Evolutionary conservation across 1,139 yeast species (phyloP).

Genomic region (Geotrichum citri-aurantii): DNA sequence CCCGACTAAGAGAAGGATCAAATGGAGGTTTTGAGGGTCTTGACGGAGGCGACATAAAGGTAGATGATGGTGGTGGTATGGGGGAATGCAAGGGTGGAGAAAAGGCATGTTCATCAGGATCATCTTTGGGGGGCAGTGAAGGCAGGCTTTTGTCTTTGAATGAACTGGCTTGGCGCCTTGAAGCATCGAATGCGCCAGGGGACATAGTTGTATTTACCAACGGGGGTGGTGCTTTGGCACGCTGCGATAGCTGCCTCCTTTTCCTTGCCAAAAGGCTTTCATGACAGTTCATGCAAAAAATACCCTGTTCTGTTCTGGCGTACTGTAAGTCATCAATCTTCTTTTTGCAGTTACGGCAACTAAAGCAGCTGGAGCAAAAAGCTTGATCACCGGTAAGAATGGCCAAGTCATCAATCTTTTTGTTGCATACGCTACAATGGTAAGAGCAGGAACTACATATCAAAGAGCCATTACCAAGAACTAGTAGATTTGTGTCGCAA

Average conservation of each 20-base stretch:
- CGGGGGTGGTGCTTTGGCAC: slow-evolving; percentile 10
- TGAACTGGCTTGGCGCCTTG: slow-evolving; percentile 3
- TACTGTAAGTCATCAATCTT: slow-evolving; percentile 85
- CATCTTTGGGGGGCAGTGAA: slow-evolving; percentile 24
- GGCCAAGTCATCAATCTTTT: slow-evolving; percentile 93
- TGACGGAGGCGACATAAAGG: slow-evolving; percentile 8
- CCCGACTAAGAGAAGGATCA: slow-evolving; percentile 15
- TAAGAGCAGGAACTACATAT: slow-evolving; percentile 91
- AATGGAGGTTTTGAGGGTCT: slow-evolving; percentile 18
- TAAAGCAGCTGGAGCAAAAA: slow-evolving; percentile 85
- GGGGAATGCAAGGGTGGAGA: slow-evolving; percentile 14
- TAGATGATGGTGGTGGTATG: neutral
- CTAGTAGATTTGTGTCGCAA: slow-evolving; percentile 82
- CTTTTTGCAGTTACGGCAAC: slow-evolving; percentile 82
- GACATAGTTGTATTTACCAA: slow-evolving; percentile 1
- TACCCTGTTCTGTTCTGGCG: slow-evolving; percentile 89
- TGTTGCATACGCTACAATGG: slow-evolving; percentile 79
- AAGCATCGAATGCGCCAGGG: slow-evolving; percentile 10
- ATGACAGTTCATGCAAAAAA: slow-evolving; percentile 92
- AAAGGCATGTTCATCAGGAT: slow-evolving; percentile 2
- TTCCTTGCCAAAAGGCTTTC: slow-evolving; percentile 72
- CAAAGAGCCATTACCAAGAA: slow-evolving; percentile 84
- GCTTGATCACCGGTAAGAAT: slow-evolving; percentile 92
- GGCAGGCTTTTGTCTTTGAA: slow-evolving; percentile 30
- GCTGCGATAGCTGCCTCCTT: slow-evolving; percentile 22